phyloP scores from a whole-genome alignment of 257 asterid species.

The Solanum sejunctum region DNA sequence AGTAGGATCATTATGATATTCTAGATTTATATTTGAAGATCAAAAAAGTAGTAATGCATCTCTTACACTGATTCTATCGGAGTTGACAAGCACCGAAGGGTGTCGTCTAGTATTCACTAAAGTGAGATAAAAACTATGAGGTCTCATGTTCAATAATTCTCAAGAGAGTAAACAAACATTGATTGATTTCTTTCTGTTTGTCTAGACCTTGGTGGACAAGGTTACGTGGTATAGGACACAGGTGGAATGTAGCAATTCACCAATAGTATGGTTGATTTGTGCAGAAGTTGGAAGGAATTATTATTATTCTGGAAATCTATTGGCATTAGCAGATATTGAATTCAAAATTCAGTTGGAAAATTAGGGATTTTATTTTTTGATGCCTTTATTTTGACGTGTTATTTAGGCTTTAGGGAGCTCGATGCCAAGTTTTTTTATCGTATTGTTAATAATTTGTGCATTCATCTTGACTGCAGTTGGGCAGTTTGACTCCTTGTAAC shows the following conservation, averaged over 20 bases:
- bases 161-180: background rate
- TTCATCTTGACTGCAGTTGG: conserved; percentile 2
- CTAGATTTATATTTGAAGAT: background rate
- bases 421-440: background rate
- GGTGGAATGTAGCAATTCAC: background rate
- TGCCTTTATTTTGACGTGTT: background rate
- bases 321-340: background rate
- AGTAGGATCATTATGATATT: background rate
- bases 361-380: background rate
- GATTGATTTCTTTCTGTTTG: background rate
- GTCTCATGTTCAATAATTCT: background rate
- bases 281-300: background rate
- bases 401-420: background rate
- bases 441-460: background rate
- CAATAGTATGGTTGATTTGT: background rate
- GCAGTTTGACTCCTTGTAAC: background rate
- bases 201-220: background rate
- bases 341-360: background rate
- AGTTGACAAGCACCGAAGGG: background rate
- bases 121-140: background rate
- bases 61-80: background rate
- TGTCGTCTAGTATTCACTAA: background rate
- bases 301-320: background rate
- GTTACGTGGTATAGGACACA: background rate
- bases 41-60: background rate